Conservation (phyloP, 2,329 filamentous ascomycete genomes). For the Talaromyces pinophilus region DNA sequence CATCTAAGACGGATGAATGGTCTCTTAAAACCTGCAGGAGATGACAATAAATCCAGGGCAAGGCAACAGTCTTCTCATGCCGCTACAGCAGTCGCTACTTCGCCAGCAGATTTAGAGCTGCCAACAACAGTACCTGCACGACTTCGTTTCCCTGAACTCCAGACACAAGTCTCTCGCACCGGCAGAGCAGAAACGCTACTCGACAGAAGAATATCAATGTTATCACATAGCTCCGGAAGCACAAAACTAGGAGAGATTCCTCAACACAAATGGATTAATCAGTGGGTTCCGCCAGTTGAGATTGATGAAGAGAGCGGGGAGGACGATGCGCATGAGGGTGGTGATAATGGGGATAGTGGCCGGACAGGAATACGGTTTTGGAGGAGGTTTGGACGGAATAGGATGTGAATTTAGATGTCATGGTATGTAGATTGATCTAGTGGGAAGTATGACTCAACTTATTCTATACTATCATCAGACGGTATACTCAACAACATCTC, state of each 20-base stretch:
- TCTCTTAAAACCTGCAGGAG: not conserved
- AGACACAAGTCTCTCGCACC: not conserved
- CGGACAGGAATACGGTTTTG: conserved; percentile 12
- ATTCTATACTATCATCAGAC: not conserved
- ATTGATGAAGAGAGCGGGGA: conserved; percentile 1
- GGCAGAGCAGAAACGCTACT: not conserved
- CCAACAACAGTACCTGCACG: not conserved
- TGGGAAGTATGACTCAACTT: too few species aligned
- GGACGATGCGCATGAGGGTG: not conserved
- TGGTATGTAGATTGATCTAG: too few species aligned
- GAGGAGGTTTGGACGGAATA: conserved; percentile 12
- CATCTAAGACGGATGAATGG: not conserved
- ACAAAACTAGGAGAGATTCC: conserved; percentile 24
- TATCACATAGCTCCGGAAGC: conserved; percentile 20
- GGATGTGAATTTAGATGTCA: not conserved
- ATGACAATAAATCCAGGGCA: not conserved
- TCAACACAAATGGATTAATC: conserved; percentile 19
- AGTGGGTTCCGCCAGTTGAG: conserved; percentile 19
- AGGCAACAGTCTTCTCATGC: not conserved
- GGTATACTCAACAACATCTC: not conserved
- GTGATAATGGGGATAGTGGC: not conserved
- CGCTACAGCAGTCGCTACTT: not conserved
- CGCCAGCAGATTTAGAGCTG: not conserved
- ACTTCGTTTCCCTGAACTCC: not conserved
- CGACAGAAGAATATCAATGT: conserved; percentile 18